Base-by-base conservation (phyloP, 1,284 basidiomycete species). In the Volvariella surrecta region DNA sequence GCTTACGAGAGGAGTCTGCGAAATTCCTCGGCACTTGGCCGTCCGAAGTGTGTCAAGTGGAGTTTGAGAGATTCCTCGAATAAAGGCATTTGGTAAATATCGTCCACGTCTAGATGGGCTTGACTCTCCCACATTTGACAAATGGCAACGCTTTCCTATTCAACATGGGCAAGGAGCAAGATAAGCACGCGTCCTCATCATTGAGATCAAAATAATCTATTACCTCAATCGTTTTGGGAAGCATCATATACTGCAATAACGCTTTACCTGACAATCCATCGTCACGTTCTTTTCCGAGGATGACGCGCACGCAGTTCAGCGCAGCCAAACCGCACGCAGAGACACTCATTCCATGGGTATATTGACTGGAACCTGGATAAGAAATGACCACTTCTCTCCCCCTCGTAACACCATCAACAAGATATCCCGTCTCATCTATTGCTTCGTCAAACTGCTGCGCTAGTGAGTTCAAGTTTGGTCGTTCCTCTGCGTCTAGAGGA, bases 291-390 rank as follows among this genome's bases (percentile, higher is more conserved):
- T 57, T 59, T 18, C 51, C 57, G 39, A 78, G 66, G 19, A 70
- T 58, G 8, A 75, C 51, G 40, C 76, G 61, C 3, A 73, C 74
- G 48, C 76, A 79, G 54, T 83, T 82, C 52, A 82, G 55, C 2
- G 74, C 70, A 4, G 77, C 79, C 18, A 83, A 62, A 15, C 79
- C 80, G 50, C 79, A 82, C 4, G 78, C 69, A 28, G 79, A 74
- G 32, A 43, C 46, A 9, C 57, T 54, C 13, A 46, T 50, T 28
- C 50, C 47, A 10, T 47, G 45, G 4, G 48, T 51, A 53, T 77
- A 78, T 47, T 79, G 75, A 39, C 73, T 71, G 7, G 66, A 63
- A 15, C 74, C 71, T 9, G 54, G 51, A 44, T 67, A 64, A 2
- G 67, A 67, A 40, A 74, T 57, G 20, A 67, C 58, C 15, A 46